A percentile compares a stretch with the other conserved stretches of the same genome.
Evolutionary conservation across 148 eudicot genomes (phyloP).

Genomic region (Camellia lanceoleosa): DNA sequence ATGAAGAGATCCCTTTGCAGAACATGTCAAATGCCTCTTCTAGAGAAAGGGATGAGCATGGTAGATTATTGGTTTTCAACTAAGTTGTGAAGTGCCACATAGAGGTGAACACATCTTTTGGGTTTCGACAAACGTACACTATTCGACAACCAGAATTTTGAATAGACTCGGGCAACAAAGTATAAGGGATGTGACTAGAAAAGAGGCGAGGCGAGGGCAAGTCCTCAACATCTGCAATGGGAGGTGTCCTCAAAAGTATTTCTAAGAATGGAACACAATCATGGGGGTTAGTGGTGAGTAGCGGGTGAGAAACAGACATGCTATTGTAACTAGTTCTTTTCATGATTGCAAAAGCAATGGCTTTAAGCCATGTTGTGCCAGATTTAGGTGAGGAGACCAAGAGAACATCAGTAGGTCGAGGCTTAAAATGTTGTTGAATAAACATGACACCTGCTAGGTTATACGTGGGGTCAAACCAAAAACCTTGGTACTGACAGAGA

Average conservation of each 20-base stretch:
- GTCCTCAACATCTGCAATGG: background rate
- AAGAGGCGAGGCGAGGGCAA: slow-evolving; percentile 16
- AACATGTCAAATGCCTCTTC: no score
- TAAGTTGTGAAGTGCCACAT: no score
- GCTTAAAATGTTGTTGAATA: slow-evolving; percentile 13
- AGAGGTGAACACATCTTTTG: no score
- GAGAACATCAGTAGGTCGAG: slow-evolving; percentile 10
- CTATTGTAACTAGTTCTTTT: background rate
- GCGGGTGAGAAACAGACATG: background rate
- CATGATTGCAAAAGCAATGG: no score
- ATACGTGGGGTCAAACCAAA: background rate
- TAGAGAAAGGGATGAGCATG: no score
- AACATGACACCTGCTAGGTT: slow-evolving; percentile 3
- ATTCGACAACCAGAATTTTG: no score
- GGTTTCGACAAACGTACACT: no score
- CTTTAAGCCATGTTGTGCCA: slow-evolving; percentile 8
- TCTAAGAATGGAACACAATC: background rate
- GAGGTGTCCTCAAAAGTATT: background rate
- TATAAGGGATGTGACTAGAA: slow-evolving; percentile 17
- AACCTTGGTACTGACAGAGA: slow-evolving; percentile 13
- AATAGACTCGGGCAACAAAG: no score
- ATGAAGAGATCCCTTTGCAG: no score
- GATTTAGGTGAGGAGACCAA: background rate
- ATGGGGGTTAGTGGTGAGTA: slow-evolving; percentile 13
- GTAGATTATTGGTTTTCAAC: no score